Conservation (phyloP, 352 stramenopile species). For the Blastocystis sp. region DNA sequence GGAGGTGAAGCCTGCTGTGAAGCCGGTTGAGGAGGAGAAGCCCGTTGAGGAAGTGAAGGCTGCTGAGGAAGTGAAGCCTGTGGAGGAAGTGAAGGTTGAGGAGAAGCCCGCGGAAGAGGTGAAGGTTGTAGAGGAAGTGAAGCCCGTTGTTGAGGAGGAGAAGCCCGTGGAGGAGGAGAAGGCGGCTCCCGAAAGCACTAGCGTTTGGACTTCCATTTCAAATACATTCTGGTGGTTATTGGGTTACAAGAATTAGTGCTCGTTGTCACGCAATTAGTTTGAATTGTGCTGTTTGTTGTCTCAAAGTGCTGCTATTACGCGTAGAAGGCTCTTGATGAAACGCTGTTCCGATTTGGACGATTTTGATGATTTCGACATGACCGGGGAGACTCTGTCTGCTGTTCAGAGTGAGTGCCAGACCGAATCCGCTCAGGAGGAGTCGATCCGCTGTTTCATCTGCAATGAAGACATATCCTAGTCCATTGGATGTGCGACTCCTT, state of each 20-base stretch:
- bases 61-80: too few species aligned
- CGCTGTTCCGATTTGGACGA: not conserved
- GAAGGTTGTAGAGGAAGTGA: not conserved
- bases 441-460: conserved; percentile 22
- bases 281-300: not conserved
- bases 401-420: not conserved
- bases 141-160: not conserved
- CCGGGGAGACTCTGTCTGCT: not conserved
- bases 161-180: not conserved
- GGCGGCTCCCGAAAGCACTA: not conserved
- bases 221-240: conserved; percentile 63
- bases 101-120: too few species aligned
- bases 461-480: conserved; percentile 39
- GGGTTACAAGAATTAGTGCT: conserved; percentile 37
- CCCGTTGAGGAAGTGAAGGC: too few species aligned
- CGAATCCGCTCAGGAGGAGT: not conserved
- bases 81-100: too few species aligned
- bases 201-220: conserved; percentile 19
- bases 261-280: conserved; percentile 44
- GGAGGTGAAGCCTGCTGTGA: not conserved
- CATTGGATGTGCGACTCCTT: not conserved
- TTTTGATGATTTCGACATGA: not conserved
- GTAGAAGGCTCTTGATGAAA: not conserved
- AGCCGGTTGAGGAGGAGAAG: not conserved
- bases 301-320: too few species aligned